Percentiles rank a stretch among this genome's conserved stretches.
These are phyloP conservation scores for Paramecium primaurelia DNA, from an alignment of 73 alveolate genomes.

Conservation along the genomic window DNA sequence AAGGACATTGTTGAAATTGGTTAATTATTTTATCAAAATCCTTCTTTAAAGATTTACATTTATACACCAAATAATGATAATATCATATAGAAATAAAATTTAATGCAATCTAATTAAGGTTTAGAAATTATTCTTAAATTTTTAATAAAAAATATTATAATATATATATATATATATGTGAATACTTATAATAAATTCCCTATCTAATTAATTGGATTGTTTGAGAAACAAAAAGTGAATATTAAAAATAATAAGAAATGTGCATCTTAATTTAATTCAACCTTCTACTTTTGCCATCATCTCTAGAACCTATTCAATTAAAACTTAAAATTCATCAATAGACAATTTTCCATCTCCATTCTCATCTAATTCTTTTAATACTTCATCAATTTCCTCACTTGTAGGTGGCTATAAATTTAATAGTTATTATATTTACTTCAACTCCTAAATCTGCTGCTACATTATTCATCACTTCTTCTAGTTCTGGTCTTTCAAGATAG, in stretches of 20 bases:
- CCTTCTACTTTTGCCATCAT: slow-evolving; percentile 67
- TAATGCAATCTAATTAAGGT: background rate
- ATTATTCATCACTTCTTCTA: slow-evolving; percentile 72
- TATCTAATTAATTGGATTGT: background rate
- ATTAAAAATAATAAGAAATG: background rate
- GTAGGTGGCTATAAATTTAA: slow-evolving; percentile 58
- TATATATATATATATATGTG: background rate
- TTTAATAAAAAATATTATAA: background rate
- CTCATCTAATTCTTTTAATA: slow-evolving; percentile 79
- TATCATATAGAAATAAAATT: background rate
- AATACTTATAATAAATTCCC: background rate
- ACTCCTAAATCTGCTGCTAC: slow-evolving; percentile 73
- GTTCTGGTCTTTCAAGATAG: slow-evolving; percentile 58
- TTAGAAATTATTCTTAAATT: background rate
- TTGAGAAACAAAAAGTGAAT: background rate
- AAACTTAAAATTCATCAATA: slow-evolving; percentile 67
- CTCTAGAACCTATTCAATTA: slow-evolving; percentile 69
- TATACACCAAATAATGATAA: background rate
- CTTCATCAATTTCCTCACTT: slow-evolving; percentile 77
- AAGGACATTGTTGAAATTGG: background rate
- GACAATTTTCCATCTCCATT: slow-evolving; percentile 74
- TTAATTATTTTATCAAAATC: background rate
- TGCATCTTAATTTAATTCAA: background rate
- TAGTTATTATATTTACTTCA: background rate
- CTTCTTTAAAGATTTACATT: background rate